Base-by-base conservation (phyloP, 2,329 filamentous ascomycete species). In the Trichophyton simii region DNA sequence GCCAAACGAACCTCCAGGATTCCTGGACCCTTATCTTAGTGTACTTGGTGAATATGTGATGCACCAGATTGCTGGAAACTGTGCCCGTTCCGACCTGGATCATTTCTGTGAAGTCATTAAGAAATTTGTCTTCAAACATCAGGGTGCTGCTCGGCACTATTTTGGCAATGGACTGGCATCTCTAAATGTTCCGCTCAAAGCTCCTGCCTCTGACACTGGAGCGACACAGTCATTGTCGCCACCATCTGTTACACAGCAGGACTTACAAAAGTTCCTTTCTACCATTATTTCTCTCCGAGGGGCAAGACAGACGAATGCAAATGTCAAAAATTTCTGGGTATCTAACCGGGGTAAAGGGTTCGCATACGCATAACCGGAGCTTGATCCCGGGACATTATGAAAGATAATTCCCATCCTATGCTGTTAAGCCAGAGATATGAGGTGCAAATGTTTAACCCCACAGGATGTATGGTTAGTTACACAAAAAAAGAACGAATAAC, bases 51-150 rank as follows among this genome's bases (percentile, higher is more conserved):
- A 71, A 42, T 72, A 75, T 6, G 65, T 78, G 9, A 69, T 77
- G 22, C 69, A 67, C 2, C 75, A 77, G 59, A 64, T 78, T 36
- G 72, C 73, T 11, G 77, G 77, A 3, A 70, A 68, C 52, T 78
- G 76, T 61, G 75, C 77, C 11, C 72, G 77, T 46, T 78, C 76
- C 1, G 76, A 78, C 61, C 67, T 78, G 15, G 71, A 73, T 4
- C 73, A 72, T 63, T 70, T 78, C 9, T 71, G 67, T 57, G 75
- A 77, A 50, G 70, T 74, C 8, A 69, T 79, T 41, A 71, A 74
- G 59, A 72, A 70, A 54, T 70, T 74, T 25, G 65, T 77, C 5
- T 77, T 75, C 65, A 76, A 75, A 55, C 72, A 77, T 54, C 72
- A 72, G 61, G 72, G 70, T 42, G 65, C 72, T 38, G 75, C 75